Percentiles rank a stretch among this genome's conserved stretches.
These are phyloP conservation scores for Lichenothelia convexa DNA, from an alignment of 495 filamentous ascomycete species.

Conservation along the genomic window DNA sequence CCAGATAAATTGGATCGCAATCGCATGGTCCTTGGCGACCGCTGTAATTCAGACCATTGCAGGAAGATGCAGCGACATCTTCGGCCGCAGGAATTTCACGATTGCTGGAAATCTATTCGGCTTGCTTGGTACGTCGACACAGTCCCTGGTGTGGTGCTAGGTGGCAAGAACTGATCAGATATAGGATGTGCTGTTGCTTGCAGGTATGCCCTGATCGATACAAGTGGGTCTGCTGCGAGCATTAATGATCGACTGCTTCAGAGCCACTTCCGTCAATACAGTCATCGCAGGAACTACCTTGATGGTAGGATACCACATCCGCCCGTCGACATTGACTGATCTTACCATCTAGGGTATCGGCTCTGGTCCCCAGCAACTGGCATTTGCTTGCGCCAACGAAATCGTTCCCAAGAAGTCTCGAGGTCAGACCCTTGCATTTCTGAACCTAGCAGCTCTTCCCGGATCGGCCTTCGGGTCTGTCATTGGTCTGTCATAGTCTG, in stretches of 20 bases:
- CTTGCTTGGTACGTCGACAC: slow-evolving; percentile 7
- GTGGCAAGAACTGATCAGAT: neutral
- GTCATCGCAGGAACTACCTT: neutral
- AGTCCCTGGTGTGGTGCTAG: neutral
- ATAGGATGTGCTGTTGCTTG: neutral
- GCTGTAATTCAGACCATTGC: slow-evolving; percentile 15
- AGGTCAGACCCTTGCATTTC: neutral
- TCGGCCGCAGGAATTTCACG: slow-evolving; percentile 17
- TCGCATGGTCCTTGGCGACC: slow-evolving; percentile 12
- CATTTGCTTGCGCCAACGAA: neutral
- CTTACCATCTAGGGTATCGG: neutral
- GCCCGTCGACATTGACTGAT: neutral
- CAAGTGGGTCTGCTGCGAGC: neutral
- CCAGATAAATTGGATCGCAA: slow-evolving; percentile 15
- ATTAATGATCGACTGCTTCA: neutral
- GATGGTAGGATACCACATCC: neutral
- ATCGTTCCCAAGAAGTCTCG: neutral
- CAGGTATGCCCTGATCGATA: neutral
- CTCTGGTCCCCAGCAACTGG: neutral
- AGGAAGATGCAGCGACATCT: slow-evolving; percentile 18
- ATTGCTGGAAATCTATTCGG: slow-evolving; percentile 11
- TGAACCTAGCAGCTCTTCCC: neutral
- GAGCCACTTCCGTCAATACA: neutral
- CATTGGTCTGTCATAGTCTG: neutral
- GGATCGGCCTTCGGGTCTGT: neutral